Conservation (phyloP, 2,329 filamentous ascomycete genomes). For the Gremmenia infestans region DNA sequence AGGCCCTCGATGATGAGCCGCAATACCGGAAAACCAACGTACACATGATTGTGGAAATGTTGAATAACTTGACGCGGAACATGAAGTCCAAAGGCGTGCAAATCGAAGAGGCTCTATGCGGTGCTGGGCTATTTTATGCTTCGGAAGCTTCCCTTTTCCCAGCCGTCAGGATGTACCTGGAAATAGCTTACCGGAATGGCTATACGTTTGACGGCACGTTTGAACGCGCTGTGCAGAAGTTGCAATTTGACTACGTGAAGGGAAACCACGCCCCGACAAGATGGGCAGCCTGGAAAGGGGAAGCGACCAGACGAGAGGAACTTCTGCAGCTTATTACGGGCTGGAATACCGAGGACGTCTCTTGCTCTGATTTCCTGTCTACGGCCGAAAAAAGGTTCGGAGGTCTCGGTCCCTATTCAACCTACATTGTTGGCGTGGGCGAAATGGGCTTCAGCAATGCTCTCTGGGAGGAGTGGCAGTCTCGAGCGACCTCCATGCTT, state of each 20-base stretch:
- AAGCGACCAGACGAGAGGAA: not conserved
- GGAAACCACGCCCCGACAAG: not conserved
- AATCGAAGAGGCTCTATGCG: conserved; percentile 9
- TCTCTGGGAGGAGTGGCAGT: conserved; percentile 13
- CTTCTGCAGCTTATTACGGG: conserved; percentile 16
- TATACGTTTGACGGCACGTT: conserved; percentile 1
- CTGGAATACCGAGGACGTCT: conserved; percentile 3
- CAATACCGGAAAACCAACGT: not conserved
- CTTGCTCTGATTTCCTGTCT: not conserved
- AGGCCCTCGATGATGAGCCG: not conserved
- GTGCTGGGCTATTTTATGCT: conserved; percentile 16
- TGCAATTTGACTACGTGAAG: not conserved
- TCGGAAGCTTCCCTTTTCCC: conserved; percentile 7
- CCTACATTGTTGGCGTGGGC: conserved; percentile 15
- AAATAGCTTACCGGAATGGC: not conserved
- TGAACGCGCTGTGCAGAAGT: not conserved
- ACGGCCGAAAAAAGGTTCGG: not conserved
- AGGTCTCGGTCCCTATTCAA: conserved; percentile 1
- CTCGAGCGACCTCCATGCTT: not conserved
- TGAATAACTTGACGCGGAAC: conserved; percentile 17
- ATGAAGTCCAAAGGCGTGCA: conserved; percentile 11
- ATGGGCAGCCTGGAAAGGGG: not conserved
- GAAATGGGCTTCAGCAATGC: conserved; percentile 10
- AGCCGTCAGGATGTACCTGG: conserved; percentile 16
- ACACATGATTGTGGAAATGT: not conserved